Conservation (phyloP, 495 filamentous ascomycete genomes). For the Cercophora samala region DNA sequence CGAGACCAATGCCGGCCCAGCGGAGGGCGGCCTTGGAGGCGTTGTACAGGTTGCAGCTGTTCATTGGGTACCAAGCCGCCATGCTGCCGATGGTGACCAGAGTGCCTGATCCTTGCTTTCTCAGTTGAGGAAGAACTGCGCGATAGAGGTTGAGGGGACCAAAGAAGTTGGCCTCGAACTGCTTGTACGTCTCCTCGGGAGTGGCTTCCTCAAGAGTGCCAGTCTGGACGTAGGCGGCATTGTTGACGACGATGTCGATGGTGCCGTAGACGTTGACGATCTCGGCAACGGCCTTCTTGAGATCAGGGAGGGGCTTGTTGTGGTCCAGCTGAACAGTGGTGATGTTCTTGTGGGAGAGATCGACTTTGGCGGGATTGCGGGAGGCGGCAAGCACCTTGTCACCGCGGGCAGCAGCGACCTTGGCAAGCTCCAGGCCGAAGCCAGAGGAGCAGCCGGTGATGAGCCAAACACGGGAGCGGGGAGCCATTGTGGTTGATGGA, state of each 20-base stretch:
- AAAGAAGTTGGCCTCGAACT: slow-evolving; percentile 49
- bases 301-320: slow-evolving; percentile 30
- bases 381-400: slow-evolving; percentile 47
- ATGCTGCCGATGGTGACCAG: slow-evolving; percentile 51
- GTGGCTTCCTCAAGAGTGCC: slow-evolving; percentile 45
- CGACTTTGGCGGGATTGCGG: slow-evolving; percentile 22
- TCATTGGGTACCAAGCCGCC: slow-evolving; percentile 37
- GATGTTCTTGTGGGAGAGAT: slow-evolving; percentile 29
- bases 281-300: slow-evolving; percentile 31
- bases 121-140: slow-evolving; percentile 49
- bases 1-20: slow-evolving; percentile 37
- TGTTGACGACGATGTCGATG: slow-evolving; percentile 51
- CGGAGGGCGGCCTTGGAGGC: slow-evolving; percentile 52
- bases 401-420: slow-evolving; percentile 41
- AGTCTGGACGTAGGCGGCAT: slow-evolving; percentile 43
- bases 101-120: slow-evolving; percentile 40
- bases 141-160: slow-evolving; percentile 42
- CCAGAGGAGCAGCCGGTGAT: slow-evolving; percentile 55
- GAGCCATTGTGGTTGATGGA: slow-evolving; percentile 9
- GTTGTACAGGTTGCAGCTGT: slow-evolving; percentile 45
- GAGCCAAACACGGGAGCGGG: slow-evolving; percentile 34
- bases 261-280: slow-evolving; percentile 35
- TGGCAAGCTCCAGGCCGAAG: slow-evolving; percentile 45
- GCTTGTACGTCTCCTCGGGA: slow-evolving; percentile 16
- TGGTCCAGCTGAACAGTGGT: slow-evolving; percentile 39